Evolutionary conservation across 306 rosid species (phyloP), one percentile per base, ranked within the genome.

Genomic region (Trichosanthes cucumerina): DNA sequence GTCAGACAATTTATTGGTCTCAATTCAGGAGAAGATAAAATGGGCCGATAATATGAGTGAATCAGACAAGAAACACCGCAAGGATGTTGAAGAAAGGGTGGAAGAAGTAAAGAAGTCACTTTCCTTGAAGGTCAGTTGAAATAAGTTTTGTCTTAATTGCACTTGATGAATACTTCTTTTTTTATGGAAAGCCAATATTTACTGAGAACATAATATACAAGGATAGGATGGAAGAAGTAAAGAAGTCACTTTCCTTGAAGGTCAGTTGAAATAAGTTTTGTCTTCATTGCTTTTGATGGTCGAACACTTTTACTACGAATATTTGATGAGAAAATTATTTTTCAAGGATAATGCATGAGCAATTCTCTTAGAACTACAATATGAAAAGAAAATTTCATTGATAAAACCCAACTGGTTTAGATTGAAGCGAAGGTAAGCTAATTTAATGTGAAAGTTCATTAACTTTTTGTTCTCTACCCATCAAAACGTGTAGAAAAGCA

Each of bases 21-120:
- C 98, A 69, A 94, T 94, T 82, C 96, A 94, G 88, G 97, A 94
- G 70, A 94, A 91, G 91, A 94, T 94, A 49, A 94, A 86, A 84
- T 94, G 98, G 97, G 97, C 98, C 44, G 96, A 92, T 85, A 71
- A 87, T 18, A 88, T 94, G 96, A 88, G 95, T 68, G 97, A 89
- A 81, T 26, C 69, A 76, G 91, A 91, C 86, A 95, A 91, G 88
- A 89, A 91, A 82, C 98, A 95, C 84, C 84, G 85, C 77, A 92
- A 89, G 88, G 98, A 95, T 13, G 88, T 95, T 76, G 98, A 91
- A 83, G 96, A 90, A 64, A 87, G 82, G 86, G 95, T 86, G 46
- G 97, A 95, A 82, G 98, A 95, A 70, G 90, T 95, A 77, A 95
- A 95, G 92, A 91, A 89, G 84, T 70, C 92, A 28, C 75, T 88